Evolutionary conservation across 257 asterid genomes (phyloP).

Genomic region (Avicennia marina): DNA sequence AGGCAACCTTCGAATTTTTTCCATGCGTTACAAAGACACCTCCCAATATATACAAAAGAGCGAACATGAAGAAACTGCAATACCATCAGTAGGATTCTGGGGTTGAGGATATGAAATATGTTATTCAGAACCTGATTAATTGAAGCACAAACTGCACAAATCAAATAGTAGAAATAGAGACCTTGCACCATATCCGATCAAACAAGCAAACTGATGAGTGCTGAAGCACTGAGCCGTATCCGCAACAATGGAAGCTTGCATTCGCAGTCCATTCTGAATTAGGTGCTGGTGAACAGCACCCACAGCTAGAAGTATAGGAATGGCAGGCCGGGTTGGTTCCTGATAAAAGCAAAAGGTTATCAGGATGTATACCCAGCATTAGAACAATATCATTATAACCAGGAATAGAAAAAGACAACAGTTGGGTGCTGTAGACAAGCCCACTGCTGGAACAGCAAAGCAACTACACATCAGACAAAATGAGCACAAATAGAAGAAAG

Average conservation of each 20-base stretch:
- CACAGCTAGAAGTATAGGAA: conserved; percentile 95
- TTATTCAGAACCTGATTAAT: no score
- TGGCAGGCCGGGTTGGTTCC: conserved; percentile 98
- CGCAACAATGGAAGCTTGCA: conserved; percentile 97
- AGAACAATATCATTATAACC: conserved; percentile 4
- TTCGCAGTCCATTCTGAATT: conserved; percentile 93
- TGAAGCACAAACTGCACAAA: conserved; percentile 9
- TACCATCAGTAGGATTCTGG: no score
- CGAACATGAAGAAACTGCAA: no score
- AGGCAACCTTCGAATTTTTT: no score
- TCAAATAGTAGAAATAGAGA: conserved; percentile 26
- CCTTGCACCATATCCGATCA: conserved; percentile 99
- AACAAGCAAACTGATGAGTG: conserved; percentile 98
- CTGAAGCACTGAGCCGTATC: conserved; percentile 99
- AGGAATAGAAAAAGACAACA: background rate
- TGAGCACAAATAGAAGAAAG: no score
- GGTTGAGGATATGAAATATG: no score
- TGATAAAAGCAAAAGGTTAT: conserved; percentile 28
- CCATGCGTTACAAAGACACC: no score
- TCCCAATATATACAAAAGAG: no score
- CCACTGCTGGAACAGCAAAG: background rate
- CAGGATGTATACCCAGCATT: conserved; percentile 3
- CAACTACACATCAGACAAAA: no score
- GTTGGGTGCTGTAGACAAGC: background rate
- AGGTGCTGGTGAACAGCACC: conserved; percentile 99